Evolutionary conservation across 2,329 filamentous ascomycete species (phyloP), one percentile per base, ranked within the genome.

Genomic region (Chalaropsis thielavioides): DNA sequence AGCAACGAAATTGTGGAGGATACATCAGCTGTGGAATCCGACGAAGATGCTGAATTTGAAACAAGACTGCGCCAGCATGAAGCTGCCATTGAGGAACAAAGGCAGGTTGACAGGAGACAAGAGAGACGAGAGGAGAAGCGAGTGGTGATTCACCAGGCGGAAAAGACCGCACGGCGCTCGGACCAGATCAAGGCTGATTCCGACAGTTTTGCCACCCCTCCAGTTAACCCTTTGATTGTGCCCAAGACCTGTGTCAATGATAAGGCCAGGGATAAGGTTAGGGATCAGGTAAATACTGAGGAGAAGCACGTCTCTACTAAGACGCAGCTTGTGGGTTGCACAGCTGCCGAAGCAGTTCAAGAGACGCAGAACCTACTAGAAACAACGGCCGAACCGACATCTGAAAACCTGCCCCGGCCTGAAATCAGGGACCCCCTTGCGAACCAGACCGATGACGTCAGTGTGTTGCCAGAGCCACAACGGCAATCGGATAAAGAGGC

Each of bases 51-150:
- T n/a, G 54, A 54, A 7, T 49, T 15, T 41, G 54, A 15, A 31
- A 44, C 15, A 22, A 22, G 61, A 63, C 51, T 40, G 46, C 24
- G 61, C n/a, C 24, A 61, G 31, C 66, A 75, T 72, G 61, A 77
- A 82, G 60, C 72, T 80, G 13, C 74, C 77, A 24, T 40, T 46
- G 60, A 62, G 17, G 44, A 27, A 27, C 19, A 49, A 17, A 58
- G 31, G 54, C 54, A 15, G 7, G 6, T 31, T 7, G 43, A n/a
- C 13, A 38, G 19, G 27, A 31, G 41, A 4, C 22, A 15, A 15
- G 31, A 19, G 22, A 62, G 43, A n/a, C 19, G 3, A 35, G 41
- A 46, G 0, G 17, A 24, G 44, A 62, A 62, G 60, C 19, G 11
- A n/a, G 41, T 38, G 19, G 43, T 62, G 10, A 11, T 62, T 46